These are phyloP conservation scores for Zopfia rhizophila DNA, from an alignment of 2,329 filamentous ascomycete genomes.

Conservation along the genomic window DNA sequence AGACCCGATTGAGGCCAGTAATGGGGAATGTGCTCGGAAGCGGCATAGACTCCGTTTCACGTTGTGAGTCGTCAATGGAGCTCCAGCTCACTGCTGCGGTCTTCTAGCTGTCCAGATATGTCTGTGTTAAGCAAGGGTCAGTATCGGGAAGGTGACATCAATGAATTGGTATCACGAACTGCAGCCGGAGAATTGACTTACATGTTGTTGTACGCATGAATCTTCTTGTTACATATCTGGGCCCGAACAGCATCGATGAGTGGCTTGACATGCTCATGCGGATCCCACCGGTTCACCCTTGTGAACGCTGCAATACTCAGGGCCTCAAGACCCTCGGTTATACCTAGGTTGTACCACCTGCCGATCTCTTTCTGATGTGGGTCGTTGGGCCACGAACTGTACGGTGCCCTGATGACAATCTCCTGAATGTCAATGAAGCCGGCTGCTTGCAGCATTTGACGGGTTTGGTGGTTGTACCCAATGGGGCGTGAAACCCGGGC, in stretches of 20 bases:
- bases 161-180: conserved; percentile 35
- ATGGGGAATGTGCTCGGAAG: conserved; percentile 18
- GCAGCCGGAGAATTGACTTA: conserved; percentile 61
- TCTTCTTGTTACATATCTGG: conserved; percentile 74
- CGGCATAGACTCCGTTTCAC: conserved; percentile 26
- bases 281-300: conserved; percentile 69
- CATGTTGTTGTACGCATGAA: conserved; percentile 80
- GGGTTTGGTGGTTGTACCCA: conserved; percentile 70
- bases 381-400: conserved; percentile 78
- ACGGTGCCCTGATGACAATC: conserved; percentile 73
- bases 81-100: conserved; percentile 50
- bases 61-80: conserved; percentile 18
- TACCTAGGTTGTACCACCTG: conserved; percentile 83
- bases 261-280: conserved; percentile 68
- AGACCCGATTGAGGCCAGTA: conserved; percentile 15
- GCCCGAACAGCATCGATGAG: conserved; percentile 71
- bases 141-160: conserved; percentile 31
- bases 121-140: conserved; percentile 49
- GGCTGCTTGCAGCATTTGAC: conserved; percentile 69
- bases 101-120: conserved; percentile 61
- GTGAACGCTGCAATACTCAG: conserved; percentile 79
- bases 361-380: conserved; percentile 74
- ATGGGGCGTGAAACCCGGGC: conserved; percentile 72
- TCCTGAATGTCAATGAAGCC: conserved; percentile 86
- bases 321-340: conserved; percentile 77